A percentile compares a stretch with the other conserved stretches of the same genome.
These are phyloP conservation scores for Brassica juncea DNA, from an alignment of 345 rosid species.

Conservation along the genomic window DNA sequence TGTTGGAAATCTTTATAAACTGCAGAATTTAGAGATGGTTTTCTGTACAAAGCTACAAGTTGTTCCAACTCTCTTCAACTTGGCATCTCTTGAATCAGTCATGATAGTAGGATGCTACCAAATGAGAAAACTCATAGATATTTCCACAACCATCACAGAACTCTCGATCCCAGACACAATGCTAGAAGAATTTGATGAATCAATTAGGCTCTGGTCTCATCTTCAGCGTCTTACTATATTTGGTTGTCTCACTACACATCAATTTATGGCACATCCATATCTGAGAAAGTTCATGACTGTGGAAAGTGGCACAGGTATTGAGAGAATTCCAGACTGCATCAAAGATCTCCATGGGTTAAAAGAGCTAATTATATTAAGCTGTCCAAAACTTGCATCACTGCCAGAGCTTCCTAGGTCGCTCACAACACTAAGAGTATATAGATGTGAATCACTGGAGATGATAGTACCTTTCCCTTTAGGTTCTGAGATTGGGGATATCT, in stretches of 20 bases:
- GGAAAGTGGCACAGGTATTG: neutral
- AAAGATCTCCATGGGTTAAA: neutral
- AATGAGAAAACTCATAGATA: conserved; percentile 4
- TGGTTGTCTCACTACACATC: neutral
- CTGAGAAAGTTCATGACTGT: neutral
- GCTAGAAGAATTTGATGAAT: neutral
- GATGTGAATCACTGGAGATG: conserved; percentile 17
- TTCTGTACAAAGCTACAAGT: conserved; percentile 11
- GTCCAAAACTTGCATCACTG: conserved; percentile 19
- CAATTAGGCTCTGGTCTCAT: neutral
- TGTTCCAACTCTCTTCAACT: conserved; percentile 8
- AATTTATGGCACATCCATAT: neutral
- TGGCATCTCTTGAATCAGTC: conserved; percentile 13
- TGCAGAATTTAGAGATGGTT: neutral
- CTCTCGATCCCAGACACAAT: neutral
- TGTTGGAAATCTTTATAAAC: conserved; percentile 17
- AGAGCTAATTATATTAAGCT: neutral
- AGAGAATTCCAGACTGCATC: neutral
- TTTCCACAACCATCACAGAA: conserved; percentile 4
- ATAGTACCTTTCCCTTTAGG: neutral
- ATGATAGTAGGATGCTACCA: conserved; percentile 14
- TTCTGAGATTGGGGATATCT: neutral
- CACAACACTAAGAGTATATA: neutral
- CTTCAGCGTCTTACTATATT: neutral
- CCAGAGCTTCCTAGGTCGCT: conserved; percentile 16